Evolutionary conservation across 257 asterid species (phyloP).

Genomic region (Voacanga thouarsii): DNA sequence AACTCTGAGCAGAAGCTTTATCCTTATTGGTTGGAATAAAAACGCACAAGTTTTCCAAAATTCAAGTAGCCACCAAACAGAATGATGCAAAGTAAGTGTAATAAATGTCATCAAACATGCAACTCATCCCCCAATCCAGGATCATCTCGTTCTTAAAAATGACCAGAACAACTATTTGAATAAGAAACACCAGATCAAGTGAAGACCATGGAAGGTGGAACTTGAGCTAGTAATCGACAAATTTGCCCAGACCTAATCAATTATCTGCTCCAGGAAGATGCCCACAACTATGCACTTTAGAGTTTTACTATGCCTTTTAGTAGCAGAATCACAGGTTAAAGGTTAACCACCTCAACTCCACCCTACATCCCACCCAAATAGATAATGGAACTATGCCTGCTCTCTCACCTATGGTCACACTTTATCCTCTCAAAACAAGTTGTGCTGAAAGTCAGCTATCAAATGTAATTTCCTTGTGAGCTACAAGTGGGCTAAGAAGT

Average conservation of each 20-base stretch:
- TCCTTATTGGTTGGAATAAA: background rate
- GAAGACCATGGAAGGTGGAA: background rate
- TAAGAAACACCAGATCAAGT: background rate
- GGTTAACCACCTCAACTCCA: too few species aligned
- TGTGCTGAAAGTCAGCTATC: background rate
- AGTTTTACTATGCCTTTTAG: too few species aligned
- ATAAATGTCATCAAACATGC: background rate
- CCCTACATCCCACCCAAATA: too few species aligned
- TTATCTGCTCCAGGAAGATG: background rate
- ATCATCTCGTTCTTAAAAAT: too few species aligned
- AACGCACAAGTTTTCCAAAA: background rate
- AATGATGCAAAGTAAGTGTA: background rate
- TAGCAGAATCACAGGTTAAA: too few species aligned
- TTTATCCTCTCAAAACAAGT: too few species aligned
- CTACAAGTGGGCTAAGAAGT: background rate
- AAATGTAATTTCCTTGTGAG: background rate
- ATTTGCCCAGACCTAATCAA: background rate
- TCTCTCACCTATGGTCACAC: too few species aligned
- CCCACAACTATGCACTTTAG: too few species aligned
- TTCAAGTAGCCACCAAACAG: background rate
- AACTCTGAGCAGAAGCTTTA: background rate
- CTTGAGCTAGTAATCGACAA: background rate
- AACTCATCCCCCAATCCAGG: background rate
- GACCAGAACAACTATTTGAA: background rate
- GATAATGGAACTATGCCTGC: too few species aligned